phyloP scores from a whole-genome alignment of 2,329 filamentous ascomycete species.

The Myotisia sp. region DNA sequence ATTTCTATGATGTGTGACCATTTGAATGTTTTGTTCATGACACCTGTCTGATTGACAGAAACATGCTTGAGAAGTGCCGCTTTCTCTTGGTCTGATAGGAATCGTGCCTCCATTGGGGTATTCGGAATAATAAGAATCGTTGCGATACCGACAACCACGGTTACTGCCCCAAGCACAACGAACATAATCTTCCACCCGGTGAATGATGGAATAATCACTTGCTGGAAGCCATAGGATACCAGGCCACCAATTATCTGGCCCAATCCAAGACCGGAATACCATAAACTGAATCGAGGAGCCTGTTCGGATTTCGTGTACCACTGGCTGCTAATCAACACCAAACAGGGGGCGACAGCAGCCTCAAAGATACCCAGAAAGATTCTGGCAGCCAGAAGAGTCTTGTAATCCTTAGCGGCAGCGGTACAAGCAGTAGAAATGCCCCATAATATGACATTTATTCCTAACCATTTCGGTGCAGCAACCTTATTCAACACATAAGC shows the following conservation, averaged over 20 bases:
- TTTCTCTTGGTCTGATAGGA: conserved; percentile 12
- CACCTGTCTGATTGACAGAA: conserved; percentile 12
- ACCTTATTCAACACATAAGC: conserved; percentile 46
- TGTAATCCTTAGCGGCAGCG: conserved; percentile 34
- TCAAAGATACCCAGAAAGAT: conserved; percentile 22
- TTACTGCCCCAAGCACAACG: conserved; percentile 6
- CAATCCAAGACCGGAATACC: conserved; percentile 42
- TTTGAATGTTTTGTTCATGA: conserved; percentile 12
- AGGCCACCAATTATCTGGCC: conserved; percentile 23
- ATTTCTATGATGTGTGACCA: conserved; percentile 11
- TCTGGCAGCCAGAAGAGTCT: conserved; percentile 19
- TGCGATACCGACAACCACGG: conserved; percentile 5
- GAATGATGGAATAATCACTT: conserved; percentile 14
- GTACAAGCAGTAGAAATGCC: conserved; percentile 38
- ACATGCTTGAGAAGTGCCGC: conserved; percentile 10
- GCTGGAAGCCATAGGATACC: conserved; percentile 17
- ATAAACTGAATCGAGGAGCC: conserved; percentile 42
- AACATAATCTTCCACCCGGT: conserved; percentile 12
- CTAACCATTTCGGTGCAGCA: conserved; percentile 48
- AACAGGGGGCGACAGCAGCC: conserved; percentile 18
- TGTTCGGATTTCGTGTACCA: conserved; percentile 35
- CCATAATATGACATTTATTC: conserved; percentile 45
- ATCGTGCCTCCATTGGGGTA: conserved; percentile 9
- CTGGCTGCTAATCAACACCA: conserved; percentile 20
- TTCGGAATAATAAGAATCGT: conserved; percentile 6